These are phyloP conservation scores for Fusarium sp. DNA, from an alignment of 2,329 filamentous ascomycete genomes.

Conservation along the genomic window DNA sequence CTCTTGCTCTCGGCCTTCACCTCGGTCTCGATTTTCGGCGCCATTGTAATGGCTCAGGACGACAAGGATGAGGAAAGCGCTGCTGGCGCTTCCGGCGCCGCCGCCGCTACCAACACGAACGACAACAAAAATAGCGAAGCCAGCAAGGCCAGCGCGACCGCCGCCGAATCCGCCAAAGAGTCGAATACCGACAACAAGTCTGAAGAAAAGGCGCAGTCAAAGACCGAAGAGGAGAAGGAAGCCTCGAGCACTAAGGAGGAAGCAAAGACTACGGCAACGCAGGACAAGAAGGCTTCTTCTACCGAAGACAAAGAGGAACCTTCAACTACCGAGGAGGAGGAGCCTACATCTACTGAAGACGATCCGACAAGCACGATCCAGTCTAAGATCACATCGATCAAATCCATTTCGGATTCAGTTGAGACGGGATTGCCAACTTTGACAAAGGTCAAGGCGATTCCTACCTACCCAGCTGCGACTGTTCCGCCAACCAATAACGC, in stretches of 20 bases:
- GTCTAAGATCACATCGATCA: slow-evolving; percentile 27
- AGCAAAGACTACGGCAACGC: slow-evolving; percentile 24
- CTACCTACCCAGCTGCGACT: slow-evolving; percentile 72
- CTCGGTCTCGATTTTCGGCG: slow-evolving; percentile 44
- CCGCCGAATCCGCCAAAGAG: slow-evolving; percentile 26
- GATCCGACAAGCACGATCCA: slow-evolving; percentile 29
- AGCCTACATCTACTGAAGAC: slow-evolving; percentile 35
- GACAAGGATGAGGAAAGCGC: slow-evolving; percentile 31
- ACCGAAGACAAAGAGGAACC: slow-evolving; percentile 26
- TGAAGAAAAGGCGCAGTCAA: slow-evolving; percentile 28
- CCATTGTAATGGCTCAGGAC: slow-evolving; percentile 47
- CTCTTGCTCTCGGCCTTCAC: slow-evolving; percentile 43
- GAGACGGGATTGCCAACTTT: slow-evolving; percentile 54
- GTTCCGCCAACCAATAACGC: slow-evolving; percentile 85
- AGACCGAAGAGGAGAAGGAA: slow-evolving; percentile 11
- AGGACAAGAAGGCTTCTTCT: slow-evolving; percentile 22
- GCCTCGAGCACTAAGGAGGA: slow-evolving; percentile 25
- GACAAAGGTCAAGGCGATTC: slow-evolving; percentile 51
- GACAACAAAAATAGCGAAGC: slow-evolving; percentile 11
- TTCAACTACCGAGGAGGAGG: slow-evolving; percentile 35
- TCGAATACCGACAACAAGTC: slow-evolving; percentile 24
- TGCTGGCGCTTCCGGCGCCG: slow-evolving; percentile 25
- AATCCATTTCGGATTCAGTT: slow-evolving; percentile 32
- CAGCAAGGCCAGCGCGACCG: slow-evolving; percentile 21
- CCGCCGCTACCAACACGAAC: slow-evolving; percentile 10